Conservation (phyloP, 2,329 filamentous ascomycete genomes). For the Xylaria hypoxylon region DNA sequence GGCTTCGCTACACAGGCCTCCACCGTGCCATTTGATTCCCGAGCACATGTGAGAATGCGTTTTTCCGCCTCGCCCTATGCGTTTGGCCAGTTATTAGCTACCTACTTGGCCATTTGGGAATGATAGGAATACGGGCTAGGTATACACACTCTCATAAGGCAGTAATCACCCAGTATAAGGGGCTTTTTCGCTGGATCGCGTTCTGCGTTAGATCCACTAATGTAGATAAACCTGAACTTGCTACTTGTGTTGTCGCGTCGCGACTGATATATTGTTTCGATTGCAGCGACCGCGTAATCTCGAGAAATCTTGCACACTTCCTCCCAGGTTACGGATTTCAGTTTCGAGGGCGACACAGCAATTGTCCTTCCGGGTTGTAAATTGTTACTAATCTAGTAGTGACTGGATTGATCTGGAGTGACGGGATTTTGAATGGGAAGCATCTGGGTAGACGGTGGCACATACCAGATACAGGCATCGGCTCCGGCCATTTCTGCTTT, state of each 20-base stretch:
- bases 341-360: constrained; percentile 49
- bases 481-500: constrained; percentile 49
- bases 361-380: constrained; percentile 43
- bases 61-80: constrained; percentile 45
- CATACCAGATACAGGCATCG: constrained; percentile 55
- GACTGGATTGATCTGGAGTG: too few relatives aligned
- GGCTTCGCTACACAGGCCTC: constrained; percentile 48
- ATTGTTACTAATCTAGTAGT: background rate
- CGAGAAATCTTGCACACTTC: constrained; percentile 51
- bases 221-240: constrained; percentile 54
- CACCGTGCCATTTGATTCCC: constrained; percentile 43
- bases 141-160: constrained; percentile 47
- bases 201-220: constrained; percentile 45
- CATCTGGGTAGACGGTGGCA: background rate
- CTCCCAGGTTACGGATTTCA: constrained; percentile 43
- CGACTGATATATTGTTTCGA: constrained; percentile 47
- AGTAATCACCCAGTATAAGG: constrained; percentile 43
- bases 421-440: constrained; percentile 7
- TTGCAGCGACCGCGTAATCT: constrained; percentile 50
- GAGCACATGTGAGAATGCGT: constrained; percentile 47
- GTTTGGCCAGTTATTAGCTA: background rate
- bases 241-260: constrained; percentile 38
- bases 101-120: background rate
- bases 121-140: constrained; percentile 32
- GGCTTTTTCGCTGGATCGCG: constrained; percentile 8